These are phyloP conservation scores for Xylariaceae sp. DNA, from an alignment of 2,329 filamentous ascomycete species.

Conservation along the genomic window DNA sequence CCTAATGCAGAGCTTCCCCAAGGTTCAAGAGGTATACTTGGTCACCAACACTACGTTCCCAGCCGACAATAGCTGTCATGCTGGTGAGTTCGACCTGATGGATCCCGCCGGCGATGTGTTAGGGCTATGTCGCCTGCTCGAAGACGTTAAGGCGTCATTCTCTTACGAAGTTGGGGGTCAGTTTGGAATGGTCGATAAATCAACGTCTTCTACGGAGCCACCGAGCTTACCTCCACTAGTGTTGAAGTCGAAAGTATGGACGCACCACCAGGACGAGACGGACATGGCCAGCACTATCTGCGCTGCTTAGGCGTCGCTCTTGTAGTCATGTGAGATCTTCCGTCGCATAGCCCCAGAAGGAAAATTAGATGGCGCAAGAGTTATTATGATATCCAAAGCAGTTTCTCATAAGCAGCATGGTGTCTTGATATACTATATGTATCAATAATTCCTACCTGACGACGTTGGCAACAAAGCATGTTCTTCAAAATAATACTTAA, in stretches of 20 bases:
- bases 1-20: slow-evolving; percentile 47
- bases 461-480: too few species aligned
- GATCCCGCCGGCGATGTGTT: slow-evolving; percentile 33
- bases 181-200: slow-evolving; percentile 28
- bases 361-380: too few species aligned
- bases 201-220: slow-evolving; percentile 31
- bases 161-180: slow-evolving; percentile 38
- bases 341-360: neutral
- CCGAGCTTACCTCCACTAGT: slow-evolving; percentile 36
- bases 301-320: neutral
- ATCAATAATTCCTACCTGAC: too few species aligned
- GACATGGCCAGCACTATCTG: neutral
- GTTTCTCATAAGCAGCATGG: too few species aligned
- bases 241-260: slow-evolving; percentile 36
- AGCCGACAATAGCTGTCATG: slow-evolving; percentile 19
- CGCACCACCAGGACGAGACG: slow-evolving; percentile 6
- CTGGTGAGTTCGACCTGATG: slow-evolving; percentile 30
- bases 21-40: slow-evolving; percentile 44
- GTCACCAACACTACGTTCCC: slow-evolving; percentile 36
- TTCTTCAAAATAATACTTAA: too few species aligned
- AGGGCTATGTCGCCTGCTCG: slow-evolving; percentile 33
- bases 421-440: too few species aligned
- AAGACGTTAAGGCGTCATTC: slow-evolving; percentile 40
- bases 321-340: neutral
- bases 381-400: too few species aligned